Conservation (phyloP, 108 stramenopile genomes). For the Pseudonitzschia pungens region DNA sequence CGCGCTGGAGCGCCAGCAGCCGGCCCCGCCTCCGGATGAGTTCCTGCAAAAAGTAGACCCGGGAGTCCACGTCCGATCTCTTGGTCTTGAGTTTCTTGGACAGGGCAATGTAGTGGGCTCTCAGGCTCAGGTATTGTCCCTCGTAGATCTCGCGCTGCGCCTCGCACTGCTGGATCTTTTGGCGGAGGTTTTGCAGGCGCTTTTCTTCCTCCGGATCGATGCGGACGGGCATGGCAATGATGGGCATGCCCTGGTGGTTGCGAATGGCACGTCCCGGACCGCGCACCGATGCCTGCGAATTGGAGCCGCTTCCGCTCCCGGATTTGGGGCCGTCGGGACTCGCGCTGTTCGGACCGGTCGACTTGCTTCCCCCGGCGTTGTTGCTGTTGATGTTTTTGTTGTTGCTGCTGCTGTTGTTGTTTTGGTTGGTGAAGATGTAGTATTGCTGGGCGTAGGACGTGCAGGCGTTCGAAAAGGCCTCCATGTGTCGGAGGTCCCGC, state of each 20-base stretch:
- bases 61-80: slow-evolving; percentile 40
- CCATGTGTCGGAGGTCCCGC: slow-evolving; percentile 81
- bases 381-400: slow-evolving; percentile 46
- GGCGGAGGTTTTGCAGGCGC: slow-evolving; percentile 61
- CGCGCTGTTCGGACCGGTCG: background rate
- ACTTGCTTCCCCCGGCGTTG: too few species aligned
- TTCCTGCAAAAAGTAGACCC: slow-evolving; percentile 52
- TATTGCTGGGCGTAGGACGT: slow-evolving; percentile 70
- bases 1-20: slow-evolving; percentile 68
- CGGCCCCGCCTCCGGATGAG: slow-evolving; percentile 47
- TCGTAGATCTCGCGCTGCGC: slow-evolving; percentile 75
- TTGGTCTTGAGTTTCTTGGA: slow-evolving; percentile 55
- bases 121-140: slow-evolving; percentile 71
- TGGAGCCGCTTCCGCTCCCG: background rate
- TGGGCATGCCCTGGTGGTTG: background rate
- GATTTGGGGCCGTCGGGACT: slow-evolving; percentile 4
- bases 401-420: slow-evolving; percentile 11
- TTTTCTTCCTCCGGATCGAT: slow-evolving; percentile 93
- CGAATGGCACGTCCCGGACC: background rate
- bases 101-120: slow-evolving; percentile 79
- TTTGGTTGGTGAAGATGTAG: slow-evolving; percentile 65
- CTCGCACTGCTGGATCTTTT: slow-evolving; percentile 73
- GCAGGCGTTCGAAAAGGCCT: slow-evolving; percentile 74
- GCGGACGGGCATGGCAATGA: slow-evolving; percentile 69
- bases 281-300: background rate